Evolutionary conservation across 2,329 filamentous ascomycete species (phyloP).

Genomic region (Blastomyces emzantsi): DNA sequence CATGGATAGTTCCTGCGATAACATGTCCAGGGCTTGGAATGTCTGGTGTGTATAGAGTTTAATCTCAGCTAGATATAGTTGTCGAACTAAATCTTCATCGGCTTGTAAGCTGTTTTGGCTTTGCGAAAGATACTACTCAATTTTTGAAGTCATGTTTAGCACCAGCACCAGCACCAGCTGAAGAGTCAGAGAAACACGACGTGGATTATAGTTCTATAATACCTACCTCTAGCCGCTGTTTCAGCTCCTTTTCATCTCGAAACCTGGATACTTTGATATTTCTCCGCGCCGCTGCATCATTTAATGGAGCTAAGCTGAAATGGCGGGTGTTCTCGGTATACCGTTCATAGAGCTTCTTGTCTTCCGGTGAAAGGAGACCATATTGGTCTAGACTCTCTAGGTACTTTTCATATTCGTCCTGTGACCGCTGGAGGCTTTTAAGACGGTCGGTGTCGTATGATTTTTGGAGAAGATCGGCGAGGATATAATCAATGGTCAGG

Average conservation of each 20-base stretch:
- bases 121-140: constrained; percentile 46
- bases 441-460: constrained; percentile 56
- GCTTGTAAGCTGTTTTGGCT: constrained; percentile 55
- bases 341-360: constrained; percentile 60
- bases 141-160: constrained; percentile 17
- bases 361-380: constrained; percentile 54
- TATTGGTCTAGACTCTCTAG: constrained; percentile 71
- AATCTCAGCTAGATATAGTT: constrained; percentile 68
- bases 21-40: constrained; percentile 78
- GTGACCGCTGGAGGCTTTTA: constrained; percentile 52
- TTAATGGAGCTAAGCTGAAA: constrained; percentile 62
- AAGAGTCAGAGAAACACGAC: not conserved
- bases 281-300: constrained; percentile 59
- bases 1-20: constrained; percentile 77
- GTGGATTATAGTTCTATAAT: constrained; percentile 12
- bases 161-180: not conserved
- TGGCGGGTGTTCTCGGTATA: constrained; percentile 63
- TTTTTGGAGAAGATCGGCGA: constrained; percentile 70
- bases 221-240: constrained; percentile 64
- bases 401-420: constrained; percentile 67
- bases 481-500: constrained; percentile 64
- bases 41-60: constrained; percentile 65
- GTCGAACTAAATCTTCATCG: constrained; percentile 76
- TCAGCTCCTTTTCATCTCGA: constrained; percentile 75
- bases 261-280: constrained; percentile 81